A percentile compares a stretch with the other conserved stretches of the same genome.
Conservation (phyloP, 495 filamentous ascomycete genomes). For the Tuber microsphaerosporum region DNA sequence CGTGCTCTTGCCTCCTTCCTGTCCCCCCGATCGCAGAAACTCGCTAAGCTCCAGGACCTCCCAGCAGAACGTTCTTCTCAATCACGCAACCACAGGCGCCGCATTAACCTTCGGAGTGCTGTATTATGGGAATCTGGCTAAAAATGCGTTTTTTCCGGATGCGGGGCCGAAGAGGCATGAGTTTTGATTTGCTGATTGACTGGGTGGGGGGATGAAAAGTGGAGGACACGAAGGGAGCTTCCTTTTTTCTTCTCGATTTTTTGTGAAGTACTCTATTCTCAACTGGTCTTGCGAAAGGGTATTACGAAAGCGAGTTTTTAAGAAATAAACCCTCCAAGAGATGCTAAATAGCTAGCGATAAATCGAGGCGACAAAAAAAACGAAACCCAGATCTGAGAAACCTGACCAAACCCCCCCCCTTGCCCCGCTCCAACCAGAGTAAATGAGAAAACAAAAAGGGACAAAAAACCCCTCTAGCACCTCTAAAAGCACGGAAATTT, state of each 20-base stretch:
- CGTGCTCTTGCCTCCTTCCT: background rate
- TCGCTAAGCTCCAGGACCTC: background rate
- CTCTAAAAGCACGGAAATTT: background rate
- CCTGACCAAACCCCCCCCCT: slow-evolving; percentile 5
- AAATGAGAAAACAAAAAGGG: slow-evolving; percentile 19
- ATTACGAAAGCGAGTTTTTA: slow-evolving; percentile 6
- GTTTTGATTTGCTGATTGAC: background rate
- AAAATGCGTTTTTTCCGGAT: background rate
- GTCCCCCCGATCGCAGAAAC: background rate
- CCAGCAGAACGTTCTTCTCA: background rate
- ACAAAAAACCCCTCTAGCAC: slow-evolving; percentile 3
- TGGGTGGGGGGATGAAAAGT: background rate
- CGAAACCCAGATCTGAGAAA: slow-evolving; percentile 5
- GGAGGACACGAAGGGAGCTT: background rate
- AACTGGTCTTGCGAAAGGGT: background rate
- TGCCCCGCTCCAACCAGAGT: slow-evolving; percentile 9
- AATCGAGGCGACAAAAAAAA: slow-evolving; percentile 6
- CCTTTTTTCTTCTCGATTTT: background rate
- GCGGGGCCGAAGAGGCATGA: background rate
- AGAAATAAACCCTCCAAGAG: slow-evolving; percentile 3
- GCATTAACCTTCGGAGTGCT: background rate
- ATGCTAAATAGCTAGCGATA: background rate
- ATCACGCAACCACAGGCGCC: background rate
- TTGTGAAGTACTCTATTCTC: background rate
- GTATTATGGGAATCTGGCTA: background rate